phyloP scores from a whole-genome alignment of 257 asterid species.

The Linderniella brevidens region DNA sequence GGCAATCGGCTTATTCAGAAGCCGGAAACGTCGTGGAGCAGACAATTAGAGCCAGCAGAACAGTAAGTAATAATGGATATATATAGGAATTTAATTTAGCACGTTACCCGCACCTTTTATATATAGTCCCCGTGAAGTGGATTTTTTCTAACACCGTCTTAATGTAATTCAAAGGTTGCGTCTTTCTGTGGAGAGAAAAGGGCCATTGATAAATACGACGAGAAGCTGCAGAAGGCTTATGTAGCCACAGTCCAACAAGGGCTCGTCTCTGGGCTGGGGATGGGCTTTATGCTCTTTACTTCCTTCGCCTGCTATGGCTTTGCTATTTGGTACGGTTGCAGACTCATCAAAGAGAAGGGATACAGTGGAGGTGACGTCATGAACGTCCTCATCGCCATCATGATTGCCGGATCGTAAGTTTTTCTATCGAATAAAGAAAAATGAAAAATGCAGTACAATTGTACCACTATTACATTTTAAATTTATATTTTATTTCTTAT shows the following conservation, averaged over 20 bases:
- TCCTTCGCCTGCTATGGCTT: constrained; percentile 39
- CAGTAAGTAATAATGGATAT: constrained; percentile 21
- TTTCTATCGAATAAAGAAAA: no score
- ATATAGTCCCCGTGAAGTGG: neutral
- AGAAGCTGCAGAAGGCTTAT: constrained; percentile 35
- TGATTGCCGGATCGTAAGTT: constrained; percentile 64
- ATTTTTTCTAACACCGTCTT: no score
- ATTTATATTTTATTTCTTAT: no score
- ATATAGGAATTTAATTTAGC: neutral
- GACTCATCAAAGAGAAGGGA: constrained; percentile 21
- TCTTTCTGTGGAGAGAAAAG: constrained; percentile 51
- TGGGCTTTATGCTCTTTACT: constrained; percentile 28
- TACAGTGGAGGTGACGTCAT: constrained; percentile 45
- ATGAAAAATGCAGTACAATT: no score
- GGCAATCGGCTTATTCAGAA: constrained; percentile 56
- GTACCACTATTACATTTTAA: no score
- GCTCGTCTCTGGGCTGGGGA: constrained; percentile 48
- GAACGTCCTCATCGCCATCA: constrained; percentile 41
- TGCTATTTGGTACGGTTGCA: constrained; percentile 66
- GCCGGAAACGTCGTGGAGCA: constrained; percentile 70
- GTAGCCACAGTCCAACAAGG: constrained; percentile 38
- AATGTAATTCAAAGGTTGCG: constrained; percentile 26
- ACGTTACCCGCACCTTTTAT: neutral
- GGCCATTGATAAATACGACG: constrained; percentile 32
- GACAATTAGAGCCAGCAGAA: constrained; percentile 60